Percentiles rank a stretch among this genome's conserved stretches.
Conservation (phyloP, 2,329 filamentous ascomycete genomes). For the Fusarium palustre region DNA sequence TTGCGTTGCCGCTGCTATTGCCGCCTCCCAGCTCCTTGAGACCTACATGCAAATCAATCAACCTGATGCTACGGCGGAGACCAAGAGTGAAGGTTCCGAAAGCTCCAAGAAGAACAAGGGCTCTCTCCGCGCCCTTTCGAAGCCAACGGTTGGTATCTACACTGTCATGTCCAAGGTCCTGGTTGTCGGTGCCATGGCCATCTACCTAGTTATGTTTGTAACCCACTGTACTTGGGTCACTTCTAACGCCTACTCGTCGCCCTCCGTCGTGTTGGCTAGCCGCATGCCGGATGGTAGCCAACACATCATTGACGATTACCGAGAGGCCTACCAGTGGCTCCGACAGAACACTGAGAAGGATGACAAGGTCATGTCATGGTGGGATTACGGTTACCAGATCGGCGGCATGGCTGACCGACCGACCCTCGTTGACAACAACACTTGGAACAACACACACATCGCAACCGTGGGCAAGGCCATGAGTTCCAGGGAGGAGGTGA, state of each 20-base stretch:
- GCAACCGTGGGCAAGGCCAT: constrained; percentile 99
- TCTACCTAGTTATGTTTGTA: constrained; percentile 93
- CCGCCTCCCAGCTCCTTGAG: constrained; percentile 88
- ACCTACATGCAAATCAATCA: constrained; percentile 78
- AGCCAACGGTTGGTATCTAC: constrained; percentile 86
- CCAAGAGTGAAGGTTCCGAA: constrained; percentile 59
- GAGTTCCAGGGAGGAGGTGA: constrained; percentile 97
- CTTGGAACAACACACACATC: constrained; percentile 99
- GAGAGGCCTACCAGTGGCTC: constrained; percentile 99
- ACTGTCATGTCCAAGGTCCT: constrained; percentile 80
- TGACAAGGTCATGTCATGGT: constrained; percentile 99
- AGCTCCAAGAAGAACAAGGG: constrained; percentile 66
- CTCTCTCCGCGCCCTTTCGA: constrained; percentile 76
- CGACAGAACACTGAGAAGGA: constrained; percentile 95
- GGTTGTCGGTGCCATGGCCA: constrained; percentile 77
- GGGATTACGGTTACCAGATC: constrained; percentile 99
- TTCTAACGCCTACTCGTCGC: constrained; percentile 98
- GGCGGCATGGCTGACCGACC: constrained; percentile 98
- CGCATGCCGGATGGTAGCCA: constrained; percentile 93
- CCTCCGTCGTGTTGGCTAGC: constrained; percentile 94
- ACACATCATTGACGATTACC: constrained; percentile 99
- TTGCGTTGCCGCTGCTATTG: constrained; percentile 91
- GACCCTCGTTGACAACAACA: constrained; percentile 99
- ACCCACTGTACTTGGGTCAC: constrained; percentile 99
- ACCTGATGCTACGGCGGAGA: constrained; percentile 63